Percentiles rank a stretch among this genome's conserved stretches.
Conservation (phyloP, 352 stramenopile genomes). For the Globisporangium alternatum region DNA sequence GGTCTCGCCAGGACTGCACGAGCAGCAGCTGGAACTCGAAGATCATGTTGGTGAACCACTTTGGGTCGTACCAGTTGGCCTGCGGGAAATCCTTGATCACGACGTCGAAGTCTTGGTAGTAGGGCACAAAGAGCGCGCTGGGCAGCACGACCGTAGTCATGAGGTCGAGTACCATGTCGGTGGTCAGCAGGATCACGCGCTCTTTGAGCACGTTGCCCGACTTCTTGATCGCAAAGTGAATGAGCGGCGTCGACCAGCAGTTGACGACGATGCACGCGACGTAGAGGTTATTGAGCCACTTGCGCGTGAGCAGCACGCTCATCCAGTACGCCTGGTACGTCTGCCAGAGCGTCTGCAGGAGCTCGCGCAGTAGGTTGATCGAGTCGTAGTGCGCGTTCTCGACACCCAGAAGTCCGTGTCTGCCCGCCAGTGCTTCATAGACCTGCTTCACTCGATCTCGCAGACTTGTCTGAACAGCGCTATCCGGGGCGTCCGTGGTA, state of each 20-base stretch:
- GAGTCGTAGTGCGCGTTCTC: conserved; percentile 22
- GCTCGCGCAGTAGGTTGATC: conserved; percentile 20
- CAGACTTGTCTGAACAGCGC: background rate
- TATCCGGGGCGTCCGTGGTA: background rate
- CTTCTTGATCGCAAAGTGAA: conserved; percentile 4
- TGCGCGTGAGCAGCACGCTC: conserved; percentile 13
- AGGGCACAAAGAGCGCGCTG: conserved; percentile 11
- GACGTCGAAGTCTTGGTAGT: conserved; percentile 14
- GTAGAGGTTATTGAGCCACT: conserved; percentile 16
- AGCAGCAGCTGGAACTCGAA: conserved; percentile 23
- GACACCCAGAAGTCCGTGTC: conserved; percentile 19
- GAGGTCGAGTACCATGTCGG: conserved; percentile 21
- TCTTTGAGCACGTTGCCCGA: conserved; percentile 5
- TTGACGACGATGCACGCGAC: conserved; percentile 21
- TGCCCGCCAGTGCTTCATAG: background rate
- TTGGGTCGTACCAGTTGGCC: conserved; percentile 21
- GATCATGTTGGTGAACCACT: conserved; percentile 27
- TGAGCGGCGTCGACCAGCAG: conserved; percentile 22
- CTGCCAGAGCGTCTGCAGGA: conserved; percentile 24
- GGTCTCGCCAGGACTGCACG: conserved; percentile 32
- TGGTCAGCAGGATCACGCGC: conserved; percentile 12
- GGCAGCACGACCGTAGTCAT: conserved; percentile 17
- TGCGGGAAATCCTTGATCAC: conserved; percentile 7
- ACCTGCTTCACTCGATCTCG: background rate
- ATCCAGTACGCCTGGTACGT: conserved; percentile 27